Evolutionary conservation across 345 rosid species (phyloP).

Genomic region (Syzygium oleosum): DNA sequence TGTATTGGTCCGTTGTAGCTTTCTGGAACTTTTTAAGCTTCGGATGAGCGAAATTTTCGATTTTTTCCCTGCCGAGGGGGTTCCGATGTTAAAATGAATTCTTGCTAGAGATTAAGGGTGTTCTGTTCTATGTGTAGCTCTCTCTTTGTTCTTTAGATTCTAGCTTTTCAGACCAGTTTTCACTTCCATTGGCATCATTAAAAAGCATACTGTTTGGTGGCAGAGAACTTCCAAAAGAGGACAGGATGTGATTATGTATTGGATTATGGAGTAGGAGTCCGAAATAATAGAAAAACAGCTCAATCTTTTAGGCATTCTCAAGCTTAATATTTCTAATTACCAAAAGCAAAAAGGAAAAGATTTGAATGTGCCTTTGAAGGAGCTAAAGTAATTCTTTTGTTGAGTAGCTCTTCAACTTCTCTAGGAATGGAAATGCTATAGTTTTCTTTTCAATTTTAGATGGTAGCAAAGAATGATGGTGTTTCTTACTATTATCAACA

Average conservation of each 20-base stretch:
- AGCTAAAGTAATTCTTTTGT: background rate
- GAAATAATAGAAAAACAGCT: background rate
- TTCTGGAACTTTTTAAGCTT: background rate
- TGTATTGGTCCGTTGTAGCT: background rate
- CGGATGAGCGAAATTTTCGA: background rate
- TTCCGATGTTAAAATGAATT: background rate
- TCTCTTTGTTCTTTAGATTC: background rate
- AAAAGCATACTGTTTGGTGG: background rate
- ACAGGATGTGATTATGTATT: background rate
- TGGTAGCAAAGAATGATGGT: background rate
- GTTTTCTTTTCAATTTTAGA: background rate
- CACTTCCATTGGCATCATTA: background rate
- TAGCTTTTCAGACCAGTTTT: background rate
- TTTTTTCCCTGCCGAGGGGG: background rate
- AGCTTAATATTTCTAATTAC: background rate
- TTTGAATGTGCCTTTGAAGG: background rate
- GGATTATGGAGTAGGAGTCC: background rate
- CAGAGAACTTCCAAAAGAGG: background rate
- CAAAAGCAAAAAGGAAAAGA: background rate
- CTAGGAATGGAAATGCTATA: background rate
- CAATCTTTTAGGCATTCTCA: background rate
- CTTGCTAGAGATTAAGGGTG: background rate
- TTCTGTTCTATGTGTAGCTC: background rate
- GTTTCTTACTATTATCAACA: slow-evolving; percentile 21
- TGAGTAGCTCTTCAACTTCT: background rate